Percentiles rank a stretch among this genome's conserved stretches.
phyloP scores from a whole-genome alignment of 2,329 filamentous ascomycete genomes.

The Claviceps purpurea region DNA sequence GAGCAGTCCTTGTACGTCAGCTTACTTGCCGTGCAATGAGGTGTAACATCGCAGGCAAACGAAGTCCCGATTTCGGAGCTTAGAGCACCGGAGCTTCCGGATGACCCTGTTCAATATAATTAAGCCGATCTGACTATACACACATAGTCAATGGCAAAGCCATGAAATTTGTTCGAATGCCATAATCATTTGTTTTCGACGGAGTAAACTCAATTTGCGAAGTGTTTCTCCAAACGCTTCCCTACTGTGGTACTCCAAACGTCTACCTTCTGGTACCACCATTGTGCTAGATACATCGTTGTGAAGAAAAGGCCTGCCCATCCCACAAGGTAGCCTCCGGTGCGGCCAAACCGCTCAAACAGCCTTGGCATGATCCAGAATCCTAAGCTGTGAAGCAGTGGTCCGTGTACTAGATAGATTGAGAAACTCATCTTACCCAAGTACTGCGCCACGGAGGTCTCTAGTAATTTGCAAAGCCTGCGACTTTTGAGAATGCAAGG shows the following conservation, averaged over 20 bases:
- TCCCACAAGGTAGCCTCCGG: slow-evolving; percentile 18
- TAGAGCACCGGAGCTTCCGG: too few relatives aligned
- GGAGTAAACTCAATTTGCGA: not conserved
- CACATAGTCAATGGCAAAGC: not conserved
- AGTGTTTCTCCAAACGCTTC: slow-evolving; percentile 18
- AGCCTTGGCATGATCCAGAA: slow-evolving; percentile 40
- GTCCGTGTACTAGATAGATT: slow-evolving; percentile 35
- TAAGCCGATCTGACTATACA: not conserved
- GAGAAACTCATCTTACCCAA: slow-evolving; percentile 27
- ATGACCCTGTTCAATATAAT: too few relatives aligned
- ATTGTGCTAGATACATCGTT: slow-evolving; percentile 21
- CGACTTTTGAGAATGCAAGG: slow-evolving; percentile 22
- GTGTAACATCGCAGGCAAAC: too few relatives aligned
- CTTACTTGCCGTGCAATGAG: too few relatives aligned
- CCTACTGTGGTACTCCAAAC: slow-evolving; percentile 24
- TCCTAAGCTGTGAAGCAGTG: slow-evolving; percentile 44
- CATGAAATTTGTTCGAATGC: not conserved
- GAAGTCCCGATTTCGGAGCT: too few relatives aligned
- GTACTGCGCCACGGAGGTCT: slow-evolving; percentile 21
- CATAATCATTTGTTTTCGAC: not conserved
- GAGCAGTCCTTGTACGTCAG: not conserved
- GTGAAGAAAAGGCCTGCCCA: slow-evolving; percentile 18
- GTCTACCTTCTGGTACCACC: slow-evolving; percentile 23
- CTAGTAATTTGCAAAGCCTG: slow-evolving; percentile 15
- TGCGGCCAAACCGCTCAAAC: slow-evolving; percentile 22